Percentiles rank a stretch among this genome's conserved stretches.
Conservation (phyloP, 495 filamentous ascomycete species). For the Aspergillus olivimuriae region DNA sequence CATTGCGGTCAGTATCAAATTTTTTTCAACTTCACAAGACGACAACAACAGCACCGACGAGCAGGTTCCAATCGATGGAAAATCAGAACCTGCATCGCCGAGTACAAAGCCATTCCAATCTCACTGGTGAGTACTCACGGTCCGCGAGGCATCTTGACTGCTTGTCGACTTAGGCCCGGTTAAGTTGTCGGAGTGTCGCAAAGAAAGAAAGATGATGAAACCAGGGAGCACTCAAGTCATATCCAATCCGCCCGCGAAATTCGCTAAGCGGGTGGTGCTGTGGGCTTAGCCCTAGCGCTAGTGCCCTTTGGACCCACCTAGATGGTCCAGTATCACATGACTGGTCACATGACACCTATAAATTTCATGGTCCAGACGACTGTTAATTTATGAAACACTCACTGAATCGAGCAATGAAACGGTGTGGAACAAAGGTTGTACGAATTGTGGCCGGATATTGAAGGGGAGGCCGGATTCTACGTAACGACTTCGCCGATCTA, state of each 20-base stretch:
- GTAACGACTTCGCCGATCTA: no score
- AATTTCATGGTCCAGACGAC: no score
- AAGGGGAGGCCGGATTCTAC: no score
- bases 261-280: slow-evolving; percentile 35
- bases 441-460: no score
- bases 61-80: neutral
- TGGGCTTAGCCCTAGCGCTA: slow-evolving; percentile 31
- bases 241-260: slow-evolving; percentile 21
- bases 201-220: slow-evolving; percentile 17
- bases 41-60: neutral
- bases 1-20: slow-evolving; percentile 26
- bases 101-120: slow-evolving; percentile 1
- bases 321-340: no score
- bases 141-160: slow-evolving; percentile 60
- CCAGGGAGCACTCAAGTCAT: slow-evolving; percentile 11
- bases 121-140: slow-evolving; percentile 45
- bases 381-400: no score
- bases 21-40: slow-evolving; percentile 5
- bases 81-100: neutral
- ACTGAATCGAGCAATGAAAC: no score
- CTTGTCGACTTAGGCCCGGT: slow-evolving; percentile 38
- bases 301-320: slow-evolving; percentile 11
- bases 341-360: no score
- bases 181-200: slow-evolving; percentile 37
- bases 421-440: no score